Conservation (phyloP, 371 early-diverging fungal species). For the Mucor piriformis region DNA sequence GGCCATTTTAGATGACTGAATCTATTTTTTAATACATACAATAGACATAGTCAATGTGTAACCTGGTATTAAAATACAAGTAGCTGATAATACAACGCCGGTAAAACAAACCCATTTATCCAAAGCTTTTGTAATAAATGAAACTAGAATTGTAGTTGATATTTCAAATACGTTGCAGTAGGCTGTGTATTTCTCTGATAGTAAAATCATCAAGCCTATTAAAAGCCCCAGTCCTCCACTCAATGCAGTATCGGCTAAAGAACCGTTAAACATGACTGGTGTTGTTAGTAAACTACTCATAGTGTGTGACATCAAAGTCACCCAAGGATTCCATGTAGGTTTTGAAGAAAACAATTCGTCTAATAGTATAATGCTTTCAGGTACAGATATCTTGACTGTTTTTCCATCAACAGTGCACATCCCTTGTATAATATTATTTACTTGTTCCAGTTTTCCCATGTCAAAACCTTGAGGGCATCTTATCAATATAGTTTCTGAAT, state of each 20-base stretch:
- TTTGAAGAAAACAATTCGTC: slow-evolving; percentile 50
- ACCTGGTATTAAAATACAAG: slow-evolving; percentile 69
- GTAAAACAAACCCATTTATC: slow-evolving; percentile 36
- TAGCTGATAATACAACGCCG: slow-evolving; percentile 30
- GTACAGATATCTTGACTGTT: not conserved
- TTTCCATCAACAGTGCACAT: slow-evolving; percentile 47
- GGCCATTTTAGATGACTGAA: too few relatives aligned
- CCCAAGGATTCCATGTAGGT: slow-evolving; percentile 47
- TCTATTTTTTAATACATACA: too few relatives aligned
- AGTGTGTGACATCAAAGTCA: slow-evolving; percentile 55
- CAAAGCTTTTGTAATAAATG: slow-evolving; percentile 28
- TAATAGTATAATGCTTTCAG: slow-evolving; percentile 2
- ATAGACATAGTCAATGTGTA: slow-evolving; percentile 69
- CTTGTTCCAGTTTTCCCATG: slow-evolving; percentile 63
- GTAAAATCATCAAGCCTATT: slow-evolving; percentile 55
- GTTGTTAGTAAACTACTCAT: slow-evolving; percentile 57
- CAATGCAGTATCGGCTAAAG: slow-evolving; percentile 53
- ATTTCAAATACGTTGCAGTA: slow-evolving; percentile 64
- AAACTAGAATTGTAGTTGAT: slow-evolving; percentile 23
- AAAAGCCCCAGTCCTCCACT: slow-evolving; percentile 58
- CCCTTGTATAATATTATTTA: slow-evolving; percentile 40
- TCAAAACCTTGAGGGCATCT: slow-evolving; percentile 57
- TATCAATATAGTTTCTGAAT: slow-evolving; percentile 64
- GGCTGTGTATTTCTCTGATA: slow-evolving; percentile 59
- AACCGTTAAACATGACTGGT: slow-evolving; percentile 63